phyloP scores from a whole-genome alignment of 208 protist genomes.

The Novymonas esmeraldas region DNA sequence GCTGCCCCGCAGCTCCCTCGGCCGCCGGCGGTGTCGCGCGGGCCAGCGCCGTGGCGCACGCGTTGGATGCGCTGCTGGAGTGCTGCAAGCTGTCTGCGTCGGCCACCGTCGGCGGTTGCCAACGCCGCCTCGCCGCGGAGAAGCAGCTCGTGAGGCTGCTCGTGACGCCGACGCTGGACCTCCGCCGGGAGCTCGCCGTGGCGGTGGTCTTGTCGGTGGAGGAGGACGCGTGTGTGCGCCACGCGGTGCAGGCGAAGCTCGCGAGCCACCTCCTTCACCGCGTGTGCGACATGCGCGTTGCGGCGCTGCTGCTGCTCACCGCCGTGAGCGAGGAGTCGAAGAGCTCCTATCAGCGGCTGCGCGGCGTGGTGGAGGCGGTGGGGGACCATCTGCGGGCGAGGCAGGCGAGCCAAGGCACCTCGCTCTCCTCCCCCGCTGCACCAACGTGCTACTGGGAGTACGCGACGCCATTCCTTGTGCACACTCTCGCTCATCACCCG shows the following conservation, averaged over 20 bases:
- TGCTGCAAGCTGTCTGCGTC: slow-evolving; percentile 32
- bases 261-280: slow-evolving; percentile 30
- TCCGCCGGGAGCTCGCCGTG: slow-evolving; percentile 63
- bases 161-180: slow-evolving; percentile 41
- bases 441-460: slow-evolving; percentile 81
- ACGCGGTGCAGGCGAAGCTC: slow-evolving; percentile 61
- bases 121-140: slow-evolving; percentile 51
- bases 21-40: not conserved
- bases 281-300: slow-evolving; percentile 71
- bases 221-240: slow-evolving; percentile 55
- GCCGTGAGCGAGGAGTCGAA: slow-evolving; percentile 67
- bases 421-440: slow-evolving; percentile 53
- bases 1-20: slow-evolving; percentile 23
- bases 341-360: slow-evolving; percentile 54
- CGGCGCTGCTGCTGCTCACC: slow-evolving; percentile 69
- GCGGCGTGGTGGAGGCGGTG: slow-evolving; percentile 39
- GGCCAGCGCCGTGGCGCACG: not conserved
- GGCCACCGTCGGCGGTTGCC: slow-evolving; percentile 29
- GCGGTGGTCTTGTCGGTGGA: slow-evolving; percentile 74
- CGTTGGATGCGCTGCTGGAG: slow-evolving; percentile 38
- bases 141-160: slow-evolving; percentile 69
- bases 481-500: slow-evolving; percentile 80
- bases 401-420: slow-evolving; percentile 40
- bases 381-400: slow-evolving; percentile 55
- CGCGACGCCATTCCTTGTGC: slow-evolving; percentile 74